A percentile compares a stretch with the other conserved stretches of the same genome.
Conservation (phyloP, 805 yeast genomes). For the Brettanomyces nanus region DNA sequence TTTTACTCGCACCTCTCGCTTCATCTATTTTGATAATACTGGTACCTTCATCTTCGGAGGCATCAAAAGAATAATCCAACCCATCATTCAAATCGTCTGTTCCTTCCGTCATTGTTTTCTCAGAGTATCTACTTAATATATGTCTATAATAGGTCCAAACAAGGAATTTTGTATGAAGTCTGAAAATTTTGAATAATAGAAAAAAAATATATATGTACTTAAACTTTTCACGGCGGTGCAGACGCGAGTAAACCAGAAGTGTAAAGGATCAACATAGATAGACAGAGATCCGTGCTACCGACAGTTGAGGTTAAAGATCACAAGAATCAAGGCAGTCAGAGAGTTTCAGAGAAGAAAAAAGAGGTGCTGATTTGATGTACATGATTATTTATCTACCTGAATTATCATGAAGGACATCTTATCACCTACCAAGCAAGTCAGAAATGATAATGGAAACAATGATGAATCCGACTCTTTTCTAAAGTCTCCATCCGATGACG, state of each 20-base stretch:
- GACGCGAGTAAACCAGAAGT: too few species aligned
- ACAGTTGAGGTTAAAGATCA: background rate
- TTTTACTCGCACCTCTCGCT: constrained; percentile 5
- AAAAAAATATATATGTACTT: background rate
- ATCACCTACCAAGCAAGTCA: background rate
- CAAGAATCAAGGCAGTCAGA: too few species aligned
- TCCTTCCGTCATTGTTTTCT: constrained; percentile 8
- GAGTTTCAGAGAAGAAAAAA: too few species aligned
- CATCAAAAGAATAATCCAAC: constrained; percentile 41
- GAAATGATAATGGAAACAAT: background rate
- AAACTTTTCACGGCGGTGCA: background rate
- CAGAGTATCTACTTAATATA: too few species aligned
- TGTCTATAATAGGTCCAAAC: background rate
- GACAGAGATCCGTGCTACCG: too few species aligned
- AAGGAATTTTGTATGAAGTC: background rate
- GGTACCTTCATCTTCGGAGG: constrained; percentile 28
- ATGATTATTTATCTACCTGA: too few species aligned
- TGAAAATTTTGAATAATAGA: constrained; percentile 1
- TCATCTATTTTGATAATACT: constrained; percentile 3
- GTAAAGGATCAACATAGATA: too few species aligned
- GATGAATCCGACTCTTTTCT: constrained; percentile 11
- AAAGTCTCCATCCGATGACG: constrained; percentile 8
- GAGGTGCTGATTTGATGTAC: too few species aligned
- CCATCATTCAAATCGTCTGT: constrained; percentile 81
- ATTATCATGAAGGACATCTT: background rate